These are phyloP conservation scores for Ascochyta pisi DNA, from an alignment of 2,329 filamentous ascomycete genomes.

Conservation along the genomic window DNA sequence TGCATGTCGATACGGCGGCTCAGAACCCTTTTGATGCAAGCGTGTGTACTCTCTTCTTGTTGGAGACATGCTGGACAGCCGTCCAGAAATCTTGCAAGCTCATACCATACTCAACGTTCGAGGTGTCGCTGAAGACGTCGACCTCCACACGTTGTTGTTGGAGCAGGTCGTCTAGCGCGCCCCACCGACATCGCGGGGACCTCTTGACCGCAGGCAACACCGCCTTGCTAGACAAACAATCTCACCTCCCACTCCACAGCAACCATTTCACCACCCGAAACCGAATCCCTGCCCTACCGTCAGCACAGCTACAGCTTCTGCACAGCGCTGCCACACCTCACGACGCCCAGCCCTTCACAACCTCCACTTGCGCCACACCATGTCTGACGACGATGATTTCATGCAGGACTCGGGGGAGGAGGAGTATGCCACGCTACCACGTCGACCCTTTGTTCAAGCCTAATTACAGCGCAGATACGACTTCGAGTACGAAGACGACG, in stretches of 20 bases:
- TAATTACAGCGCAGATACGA: slow-evolving; percentile 69
- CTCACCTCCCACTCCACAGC: slow-evolving; percentile 14
- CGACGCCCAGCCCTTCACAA: not conserved
- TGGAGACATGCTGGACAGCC: too few species aligned
- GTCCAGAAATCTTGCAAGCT: too few species aligned
- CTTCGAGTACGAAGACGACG: slow-evolving; percentile 96
- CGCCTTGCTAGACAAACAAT: slow-evolving; percentile 23
- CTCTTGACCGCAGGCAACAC: slow-evolving; percentile 27
- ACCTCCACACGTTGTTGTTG: too few species aligned
- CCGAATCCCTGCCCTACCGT: not conserved
- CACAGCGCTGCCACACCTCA: not conserved
- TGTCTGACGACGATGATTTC: slow-evolving; percentile 89
- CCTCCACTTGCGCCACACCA: slow-evolving; percentile 48
- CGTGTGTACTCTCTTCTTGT: too few species aligned
- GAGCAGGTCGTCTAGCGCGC: slow-evolving; percentile 2
- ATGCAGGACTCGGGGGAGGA: slow-evolving; percentile 92
- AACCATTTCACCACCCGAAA: not conserved
- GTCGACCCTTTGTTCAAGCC: not conserved
- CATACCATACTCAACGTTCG: too few species aligned
- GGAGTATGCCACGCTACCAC: slow-evolving; percentile 63
- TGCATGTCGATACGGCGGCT: too few species aligned
- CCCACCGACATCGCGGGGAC: slow-evolving; percentile 9
- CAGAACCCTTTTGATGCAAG: too few species aligned
- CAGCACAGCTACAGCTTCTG: slow-evolving; percentile 4
- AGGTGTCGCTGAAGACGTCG: too few species aligned